Evolutionary conservation across 441 rosid species (phyloP).

Genomic region (Jatropha podagrica): DNA sequence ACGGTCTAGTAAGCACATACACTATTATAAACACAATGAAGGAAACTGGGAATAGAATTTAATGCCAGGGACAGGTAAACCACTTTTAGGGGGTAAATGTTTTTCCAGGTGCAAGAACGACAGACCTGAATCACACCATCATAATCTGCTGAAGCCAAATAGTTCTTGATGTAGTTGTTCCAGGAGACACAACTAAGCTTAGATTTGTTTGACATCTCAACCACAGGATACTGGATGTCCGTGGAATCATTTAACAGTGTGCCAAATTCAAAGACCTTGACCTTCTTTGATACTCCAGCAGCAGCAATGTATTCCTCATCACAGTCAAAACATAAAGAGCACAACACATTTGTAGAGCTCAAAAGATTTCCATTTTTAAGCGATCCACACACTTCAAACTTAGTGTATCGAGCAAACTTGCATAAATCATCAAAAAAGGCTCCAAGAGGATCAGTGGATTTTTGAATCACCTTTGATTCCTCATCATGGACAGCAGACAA

Average conservation of each 20-base stretch:
- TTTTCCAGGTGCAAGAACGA: constrained; percentile 16
- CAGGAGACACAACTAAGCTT: constrained; percentile 76
- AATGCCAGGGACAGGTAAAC: constrained; percentile 11
- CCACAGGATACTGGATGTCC: constrained; percentile 70
- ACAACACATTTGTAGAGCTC: constrained; percentile 69
- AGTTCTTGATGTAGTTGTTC: constrained; percentile 82
- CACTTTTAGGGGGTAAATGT: neutral
- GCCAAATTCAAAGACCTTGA: constrained; percentile 71
- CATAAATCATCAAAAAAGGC: constrained; percentile 73
- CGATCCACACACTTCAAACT: constrained; percentile 63
- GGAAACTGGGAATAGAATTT: constrained; percentile 1
- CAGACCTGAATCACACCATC: constrained; percentile 77
- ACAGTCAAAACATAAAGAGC: constrained; percentile 76
- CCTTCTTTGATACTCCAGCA: constrained; percentile 81
- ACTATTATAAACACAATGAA: neutral
- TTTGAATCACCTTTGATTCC: constrained; percentile 32
- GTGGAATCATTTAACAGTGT: constrained; percentile 60
- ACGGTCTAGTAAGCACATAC: neutral
- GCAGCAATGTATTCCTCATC: constrained; percentile 82
- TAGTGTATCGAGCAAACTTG: constrained; percentile 69
- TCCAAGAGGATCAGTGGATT: constrained; percentile 50
- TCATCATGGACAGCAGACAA: constrained; percentile 32
- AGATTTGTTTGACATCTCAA: constrained; percentile 80
- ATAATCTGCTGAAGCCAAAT: constrained; percentile 82
- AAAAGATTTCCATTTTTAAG: constrained; percentile 65